These are phyloP conservation scores for Colletotrichum sp. DNA, from an alignment of 2,329 filamentous ascomycete species.

Conservation along the genomic window DNA sequence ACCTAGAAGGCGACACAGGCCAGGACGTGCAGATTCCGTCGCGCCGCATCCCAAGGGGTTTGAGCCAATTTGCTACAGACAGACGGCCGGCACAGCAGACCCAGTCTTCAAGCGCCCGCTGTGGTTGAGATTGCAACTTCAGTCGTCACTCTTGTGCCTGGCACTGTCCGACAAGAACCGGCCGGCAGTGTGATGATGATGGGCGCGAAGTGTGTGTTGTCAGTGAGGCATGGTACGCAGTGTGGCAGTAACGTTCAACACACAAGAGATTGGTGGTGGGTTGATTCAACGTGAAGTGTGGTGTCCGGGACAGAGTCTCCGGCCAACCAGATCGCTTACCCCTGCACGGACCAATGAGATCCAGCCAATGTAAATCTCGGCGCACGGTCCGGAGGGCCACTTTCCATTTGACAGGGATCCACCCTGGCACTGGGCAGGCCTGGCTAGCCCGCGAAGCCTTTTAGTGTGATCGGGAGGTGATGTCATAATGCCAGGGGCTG, in stretches of 20 bases:
- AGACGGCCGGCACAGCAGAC: neutral
- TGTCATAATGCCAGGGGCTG: slow-evolving; percentile 11
- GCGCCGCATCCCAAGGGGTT: neutral
- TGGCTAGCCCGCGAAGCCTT: neutral
- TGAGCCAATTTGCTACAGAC: neutral
- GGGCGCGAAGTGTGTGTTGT: neutral
- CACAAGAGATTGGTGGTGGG: neutral
- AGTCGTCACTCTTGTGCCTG: neutral
- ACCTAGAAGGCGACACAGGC: neutral
- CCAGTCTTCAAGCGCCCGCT: neutral
- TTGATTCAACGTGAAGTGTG: neutral
- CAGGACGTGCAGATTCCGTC: neutral
- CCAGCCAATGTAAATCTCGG: slow-evolving; percentile 4
- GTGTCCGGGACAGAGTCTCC: slow-evolving; percentile 17
- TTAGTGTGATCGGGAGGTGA: slow-evolving; percentile 2
- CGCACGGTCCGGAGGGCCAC: slow-evolving; percentile 3
- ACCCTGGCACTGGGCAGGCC: neutral
- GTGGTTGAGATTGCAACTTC: neutral
- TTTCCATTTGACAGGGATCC: neutral
- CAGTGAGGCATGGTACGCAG: neutral
- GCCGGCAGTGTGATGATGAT: neutral
- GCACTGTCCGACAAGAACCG: neutral
- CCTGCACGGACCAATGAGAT: slow-evolving; percentile 1
- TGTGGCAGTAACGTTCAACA: neutral
- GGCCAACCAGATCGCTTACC: neutral